Conservation (phyloP, 495 filamentous ascomycete genomes). For the Hyaloscypha bicolor region DNA sequence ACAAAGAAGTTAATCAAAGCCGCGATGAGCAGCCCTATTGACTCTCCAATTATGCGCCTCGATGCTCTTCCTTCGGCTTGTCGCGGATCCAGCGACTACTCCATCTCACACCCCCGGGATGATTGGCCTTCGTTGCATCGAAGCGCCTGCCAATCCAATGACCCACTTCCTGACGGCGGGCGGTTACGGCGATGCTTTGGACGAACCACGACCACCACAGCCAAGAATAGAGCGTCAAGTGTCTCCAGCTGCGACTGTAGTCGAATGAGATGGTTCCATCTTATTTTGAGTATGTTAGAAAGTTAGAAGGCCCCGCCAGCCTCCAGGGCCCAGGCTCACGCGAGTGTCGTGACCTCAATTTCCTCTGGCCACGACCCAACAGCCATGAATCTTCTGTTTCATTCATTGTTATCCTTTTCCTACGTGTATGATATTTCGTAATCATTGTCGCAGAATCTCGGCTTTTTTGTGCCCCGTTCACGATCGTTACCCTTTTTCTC, state of each 20-base stretch:
- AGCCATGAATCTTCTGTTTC: constrained; percentile 32
- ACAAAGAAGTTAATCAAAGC: background rate
- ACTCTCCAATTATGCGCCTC: constrained; percentile 19
- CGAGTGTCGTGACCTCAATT: constrained; percentile 21
- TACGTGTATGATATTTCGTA: constrained; percentile 16
- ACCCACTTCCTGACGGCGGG: constrained; percentile 5
- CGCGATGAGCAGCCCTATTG: background rate
- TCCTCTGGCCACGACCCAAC: constrained; percentile 13
- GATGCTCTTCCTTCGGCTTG: background rate
- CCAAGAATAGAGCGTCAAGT: constrained; percentile 20
- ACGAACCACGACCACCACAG: constrained; percentile 23
- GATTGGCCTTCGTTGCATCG: constrained; percentile 16
- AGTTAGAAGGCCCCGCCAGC: constrained; percentile 5
- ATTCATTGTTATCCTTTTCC: constrained; percentile 17
- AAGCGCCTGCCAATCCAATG: constrained; percentile 6
- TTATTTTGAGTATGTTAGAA: constrained; percentile 16
- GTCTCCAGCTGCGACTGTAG: constrained; percentile 22
- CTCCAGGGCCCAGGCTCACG: background rate
- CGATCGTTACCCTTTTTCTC: constrained; percentile 29
- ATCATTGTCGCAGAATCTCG: constrained; percentile 23
- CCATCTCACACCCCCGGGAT: background rate
- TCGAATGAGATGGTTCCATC: constrained; percentile 27
- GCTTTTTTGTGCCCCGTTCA: constrained; percentile 18
- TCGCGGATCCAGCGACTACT: background rate
- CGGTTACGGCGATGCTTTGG: constrained; percentile 27